These are phyloP conservation scores for Dovyalis caffra DNA, from an alignment of 345 rosid species.

Conservation along the genomic window DNA sequence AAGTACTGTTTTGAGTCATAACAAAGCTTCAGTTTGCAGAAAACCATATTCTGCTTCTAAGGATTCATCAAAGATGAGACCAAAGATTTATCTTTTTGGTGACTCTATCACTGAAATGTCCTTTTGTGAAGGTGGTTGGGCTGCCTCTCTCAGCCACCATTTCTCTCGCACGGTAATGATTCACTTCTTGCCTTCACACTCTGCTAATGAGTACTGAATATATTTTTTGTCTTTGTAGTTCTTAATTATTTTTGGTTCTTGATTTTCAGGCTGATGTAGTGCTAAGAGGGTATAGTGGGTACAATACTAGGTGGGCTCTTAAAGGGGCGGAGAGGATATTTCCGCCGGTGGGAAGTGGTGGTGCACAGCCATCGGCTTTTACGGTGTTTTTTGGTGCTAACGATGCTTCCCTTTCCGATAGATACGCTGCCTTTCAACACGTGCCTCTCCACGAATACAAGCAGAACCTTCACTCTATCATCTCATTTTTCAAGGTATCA, in stretches of 20 bases:
- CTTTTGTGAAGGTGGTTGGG: slow-evolving; percentile 73
- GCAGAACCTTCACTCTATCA: slow-evolving; percentile 63
- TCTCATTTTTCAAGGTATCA: slow-evolving; percentile 72
- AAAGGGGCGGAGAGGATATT: slow-evolving; percentile 61
- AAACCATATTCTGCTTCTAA: neutral
- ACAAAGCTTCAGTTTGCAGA: neutral
- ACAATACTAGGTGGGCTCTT: slow-evolving; percentile 83
- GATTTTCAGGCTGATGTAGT: slow-evolving; percentile 53
- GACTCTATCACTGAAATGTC: slow-evolving; percentile 91
- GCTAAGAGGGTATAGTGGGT: slow-evolving; percentile 80
- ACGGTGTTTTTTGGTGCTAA: slow-evolving; percentile 92
- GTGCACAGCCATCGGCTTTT: slow-evolving; percentile 45
- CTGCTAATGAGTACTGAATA: neutral
- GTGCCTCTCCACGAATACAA: slow-evolving; percentile 75
- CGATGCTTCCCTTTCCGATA: slow-evolving; percentile 79
- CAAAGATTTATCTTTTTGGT: slow-evolving; percentile 72
- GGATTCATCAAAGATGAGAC: slow-evolving; percentile 46
- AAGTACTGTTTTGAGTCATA: neutral
- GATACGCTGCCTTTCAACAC: slow-evolving; percentile 81
- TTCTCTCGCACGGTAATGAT: slow-evolving; percentile 64
- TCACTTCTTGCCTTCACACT: neutral
- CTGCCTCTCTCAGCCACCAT: slow-evolving; percentile 73
- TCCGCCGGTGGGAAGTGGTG: slow-evolving; percentile 33
- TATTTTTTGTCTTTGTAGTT: neutral
- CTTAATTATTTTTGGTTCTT: neutral